Conservation (phyloP, 192 early-diverging fungal species). For the Coemansia sp. region DNA sequence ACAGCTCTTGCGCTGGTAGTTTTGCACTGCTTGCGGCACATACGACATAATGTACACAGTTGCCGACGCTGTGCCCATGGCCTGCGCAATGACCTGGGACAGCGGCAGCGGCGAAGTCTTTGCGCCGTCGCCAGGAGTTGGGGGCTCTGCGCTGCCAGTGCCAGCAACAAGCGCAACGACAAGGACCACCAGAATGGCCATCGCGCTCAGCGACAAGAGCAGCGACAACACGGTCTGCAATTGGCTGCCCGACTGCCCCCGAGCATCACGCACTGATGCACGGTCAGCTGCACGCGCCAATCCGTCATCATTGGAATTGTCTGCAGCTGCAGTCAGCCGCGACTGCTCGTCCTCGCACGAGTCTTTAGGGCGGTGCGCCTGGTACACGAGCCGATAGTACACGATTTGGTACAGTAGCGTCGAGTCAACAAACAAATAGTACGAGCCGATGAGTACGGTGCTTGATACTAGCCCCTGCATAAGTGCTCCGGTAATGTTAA, state of each 20-base stretch:
- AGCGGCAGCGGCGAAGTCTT: slow-evolving; percentile 8
- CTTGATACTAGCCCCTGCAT: slow-evolving; percentile 72
- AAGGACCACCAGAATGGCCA: slow-evolving; percentile 31
- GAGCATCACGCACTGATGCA: neutral
- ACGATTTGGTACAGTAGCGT: slow-evolving; percentile 65
- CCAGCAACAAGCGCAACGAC: slow-evolving; percentile 21
- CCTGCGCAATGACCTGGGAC: slow-evolving; percentile 41
- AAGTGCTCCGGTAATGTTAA: slow-evolving; percentile 71
- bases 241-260: slow-evolving; percentile 3
- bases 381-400: slow-evolving; percentile 58
- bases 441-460: slow-evolving; percentile 68
- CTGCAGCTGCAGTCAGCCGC: neutral
- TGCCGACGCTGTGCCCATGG: slow-evolving; percentile 44
- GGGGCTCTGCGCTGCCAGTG: neutral
- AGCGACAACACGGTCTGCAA: slow-evolving; percentile 20
- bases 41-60: slow-evolving; percentile 58
- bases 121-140: neutral
- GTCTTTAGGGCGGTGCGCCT: slow-evolving; percentile 27
- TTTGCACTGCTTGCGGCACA: slow-evolving; percentile 81
- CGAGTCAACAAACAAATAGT: slow-evolving; percentile 72
- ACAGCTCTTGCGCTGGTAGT: slow-evolving; percentile 67
- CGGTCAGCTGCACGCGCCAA: neutral
- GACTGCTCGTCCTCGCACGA: neutral
- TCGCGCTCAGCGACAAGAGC: slow-evolving; percentile 26
- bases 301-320: neutral